Percentiles rank a stretch among this genome's conserved stretches.
Conservation (phyloP, 352 stramenopile species). For the Globisporangium spinosum region DNA sequence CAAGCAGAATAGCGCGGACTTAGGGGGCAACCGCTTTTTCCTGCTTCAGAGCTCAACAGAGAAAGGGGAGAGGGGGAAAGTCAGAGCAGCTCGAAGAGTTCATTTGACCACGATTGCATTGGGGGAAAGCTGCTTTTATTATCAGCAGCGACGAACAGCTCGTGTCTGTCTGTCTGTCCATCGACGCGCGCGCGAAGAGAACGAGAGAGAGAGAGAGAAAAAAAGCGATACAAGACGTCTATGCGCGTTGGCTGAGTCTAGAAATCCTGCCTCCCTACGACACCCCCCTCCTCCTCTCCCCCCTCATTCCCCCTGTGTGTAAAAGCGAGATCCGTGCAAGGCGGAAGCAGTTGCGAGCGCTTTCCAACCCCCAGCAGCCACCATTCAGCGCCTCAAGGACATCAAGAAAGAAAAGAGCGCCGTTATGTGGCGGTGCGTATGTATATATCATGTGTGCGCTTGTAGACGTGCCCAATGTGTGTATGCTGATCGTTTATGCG, state of each 20-base stretch:
- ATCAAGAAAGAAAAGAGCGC: slow-evolving; percentile 22
- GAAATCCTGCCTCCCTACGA: background rate
- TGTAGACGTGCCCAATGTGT: background rate
- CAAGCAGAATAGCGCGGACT: no score
- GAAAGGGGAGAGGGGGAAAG: background rate
- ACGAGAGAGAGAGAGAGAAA: background rate
- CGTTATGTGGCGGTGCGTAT: slow-evolving; percentile 18
- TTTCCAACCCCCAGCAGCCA: slow-evolving; percentile 1
- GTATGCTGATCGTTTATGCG: background rate
- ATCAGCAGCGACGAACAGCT: background rate
- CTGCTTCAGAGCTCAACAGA: background rate
- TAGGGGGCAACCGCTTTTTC: no score
- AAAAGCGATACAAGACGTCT: background rate
- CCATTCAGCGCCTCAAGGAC: slow-evolving; percentile 21
- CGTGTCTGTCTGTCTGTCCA: background rate
- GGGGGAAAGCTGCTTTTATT: background rate
- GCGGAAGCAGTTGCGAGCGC: slow-evolving; percentile 4
- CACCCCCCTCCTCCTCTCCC: background rate
- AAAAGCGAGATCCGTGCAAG: slow-evolving; percentile 7
- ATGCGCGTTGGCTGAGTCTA: background rate
- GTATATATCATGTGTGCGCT: background rate
- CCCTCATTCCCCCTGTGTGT: background rate
- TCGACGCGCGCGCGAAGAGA: background rate
- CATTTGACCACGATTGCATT: background rate
- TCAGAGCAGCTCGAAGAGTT: background rate